Conservation (phyloP, 257 asterid species). For the Plantago elongata region DNA sequence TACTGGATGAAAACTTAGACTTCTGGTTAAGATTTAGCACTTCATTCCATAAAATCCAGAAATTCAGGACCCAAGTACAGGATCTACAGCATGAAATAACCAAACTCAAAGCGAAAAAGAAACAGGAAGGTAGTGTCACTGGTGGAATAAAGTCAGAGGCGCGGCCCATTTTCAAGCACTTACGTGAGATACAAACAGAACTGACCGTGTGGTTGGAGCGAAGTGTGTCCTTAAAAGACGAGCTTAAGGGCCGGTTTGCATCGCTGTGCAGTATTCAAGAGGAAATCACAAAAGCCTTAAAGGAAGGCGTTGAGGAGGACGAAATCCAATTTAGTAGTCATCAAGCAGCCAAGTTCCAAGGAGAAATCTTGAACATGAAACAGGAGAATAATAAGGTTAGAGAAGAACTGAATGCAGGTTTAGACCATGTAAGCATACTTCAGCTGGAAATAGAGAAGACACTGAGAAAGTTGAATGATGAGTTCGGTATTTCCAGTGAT, state of each 20-base stretch:
- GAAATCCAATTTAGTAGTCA: slow-evolving; percentile 47
- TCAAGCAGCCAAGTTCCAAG: slow-evolving; percentile 65
- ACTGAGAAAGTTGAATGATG: slow-evolving; percentile 31
- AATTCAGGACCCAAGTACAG: slow-evolving; percentile 62
- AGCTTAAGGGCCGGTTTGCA: slow-evolving; percentile 32
- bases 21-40: slow-evolving; percentile 97
- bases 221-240: slow-evolving; percentile 39
- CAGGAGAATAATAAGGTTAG: slow-evolving; percentile 52
- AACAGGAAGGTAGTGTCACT: slow-evolving; percentile 37
- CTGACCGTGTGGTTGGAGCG: slow-evolving; percentile 41
- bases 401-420: slow-evolving; percentile 43
- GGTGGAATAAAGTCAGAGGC: slow-evolving; percentile 38
- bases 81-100: slow-evolving; percentile 62
- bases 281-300: slow-evolving; percentile 39
- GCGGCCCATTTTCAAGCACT: slow-evolving; percentile 49
- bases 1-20: slow-evolving; percentile 79
- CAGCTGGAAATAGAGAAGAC: slow-evolving; percentile 40
- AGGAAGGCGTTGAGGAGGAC: slow-evolving; percentile 43
- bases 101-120: slow-evolving; percentile 49
- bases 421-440: slow-evolving; percentile 35
- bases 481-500: slow-evolving; percentile 33
- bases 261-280: slow-evolving; percentile 44
- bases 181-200: slow-evolving; percentile 44
- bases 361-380: slow-evolving; percentile 56
- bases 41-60: slow-evolving; percentile 75